phyloP scores from a whole-genome alignment of 192 early-diverging fungal genomes.

The Backusella luteola region DNA sequence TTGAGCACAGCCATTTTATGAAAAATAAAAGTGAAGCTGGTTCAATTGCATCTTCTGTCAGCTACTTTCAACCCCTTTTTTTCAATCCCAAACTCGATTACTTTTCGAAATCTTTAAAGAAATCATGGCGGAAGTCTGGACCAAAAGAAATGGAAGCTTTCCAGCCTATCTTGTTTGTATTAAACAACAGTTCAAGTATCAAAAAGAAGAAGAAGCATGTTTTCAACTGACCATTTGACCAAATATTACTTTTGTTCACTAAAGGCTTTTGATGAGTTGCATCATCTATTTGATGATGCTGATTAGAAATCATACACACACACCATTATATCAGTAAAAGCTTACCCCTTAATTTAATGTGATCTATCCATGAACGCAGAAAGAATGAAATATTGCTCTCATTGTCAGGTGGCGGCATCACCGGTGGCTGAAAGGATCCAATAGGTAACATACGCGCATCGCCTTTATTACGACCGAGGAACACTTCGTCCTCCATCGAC shows the following conservation, averaged over 20 bases:
- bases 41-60: no score
- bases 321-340: neutral
- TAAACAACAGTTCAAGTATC: no score
- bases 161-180: neutral
- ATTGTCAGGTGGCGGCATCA: neutral
- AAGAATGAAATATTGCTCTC: neutral
- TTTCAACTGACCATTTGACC: neutral
- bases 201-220: no score
- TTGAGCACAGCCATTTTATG: no score
- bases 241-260: neutral
- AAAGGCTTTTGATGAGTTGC: neutral
- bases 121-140: neutral
- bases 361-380: neutral
- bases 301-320: neutral
- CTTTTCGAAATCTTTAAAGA: neutral
- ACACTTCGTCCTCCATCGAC: neutral
- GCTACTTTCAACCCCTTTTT: no score
- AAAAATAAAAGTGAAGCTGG: no score
- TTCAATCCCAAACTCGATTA: no score
- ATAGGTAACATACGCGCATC: neutral
- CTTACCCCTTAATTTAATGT: neutral
- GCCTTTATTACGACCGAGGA: neutral
- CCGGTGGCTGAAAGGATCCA: neutral
- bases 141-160: neutral
- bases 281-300: neutral